A percentile compares a stretch with the other conserved stretches of the same genome.
Conservation (phyloP, 2,329 filamentous ascomycete genomes). For the Zasmidium angulare region DNA sequence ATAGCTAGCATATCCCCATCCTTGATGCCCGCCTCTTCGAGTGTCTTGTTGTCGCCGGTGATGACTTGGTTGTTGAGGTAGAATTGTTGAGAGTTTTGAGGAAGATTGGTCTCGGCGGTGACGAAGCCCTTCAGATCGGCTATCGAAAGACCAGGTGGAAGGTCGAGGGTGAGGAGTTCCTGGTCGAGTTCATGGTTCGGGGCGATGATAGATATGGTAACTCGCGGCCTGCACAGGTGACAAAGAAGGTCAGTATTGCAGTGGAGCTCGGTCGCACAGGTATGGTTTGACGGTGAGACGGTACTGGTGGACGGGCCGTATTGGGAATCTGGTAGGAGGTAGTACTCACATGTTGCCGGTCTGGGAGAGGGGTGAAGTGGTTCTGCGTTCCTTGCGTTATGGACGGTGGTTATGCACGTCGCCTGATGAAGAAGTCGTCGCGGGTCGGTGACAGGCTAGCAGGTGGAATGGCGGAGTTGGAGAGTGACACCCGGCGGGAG, state of each 20-base stretch:
- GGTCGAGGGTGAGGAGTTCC: conserved; percentile 77
- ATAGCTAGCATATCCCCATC: conserved; percentile 93
- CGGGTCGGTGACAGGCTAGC: conserved; percentile 5
- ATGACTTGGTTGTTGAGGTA: conserved; percentile 88
- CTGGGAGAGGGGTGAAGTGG: conserved; percentile 7
- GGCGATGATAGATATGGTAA: conserved; percentile 82
- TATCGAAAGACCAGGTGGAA: conserved; percentile 78
- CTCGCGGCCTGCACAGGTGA: conserved; percentile 62
- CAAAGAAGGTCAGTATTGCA: conserved; percentile 22
- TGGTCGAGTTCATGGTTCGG: conserved; percentile 66
- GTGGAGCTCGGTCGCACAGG: conserved; percentile 18
- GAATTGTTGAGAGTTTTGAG: conserved; percentile 73
- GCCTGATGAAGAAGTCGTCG: conserved; percentile 14
- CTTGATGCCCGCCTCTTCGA: conserved; percentile 75
- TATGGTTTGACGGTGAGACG: conserved; percentile 32
- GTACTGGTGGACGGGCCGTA: neutral
- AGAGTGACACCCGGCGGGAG: conserved; percentile 20
- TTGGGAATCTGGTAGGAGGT: neutral
- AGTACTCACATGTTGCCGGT: conserved; percentile 31
- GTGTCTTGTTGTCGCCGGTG: conserved; percentile 72
- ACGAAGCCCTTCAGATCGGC: conserved; percentile 85
- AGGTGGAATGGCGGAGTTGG: conserved; percentile 17
- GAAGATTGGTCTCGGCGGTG: conserved; percentile 76
- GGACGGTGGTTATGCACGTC: conserved; percentile 17
- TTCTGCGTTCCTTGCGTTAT: conserved; percentile 19